Evolutionary conservation across 805 yeast species (phyloP), one percentile per base, ranked within the genome.

Genomic region (Candida nanaspora): DNA sequence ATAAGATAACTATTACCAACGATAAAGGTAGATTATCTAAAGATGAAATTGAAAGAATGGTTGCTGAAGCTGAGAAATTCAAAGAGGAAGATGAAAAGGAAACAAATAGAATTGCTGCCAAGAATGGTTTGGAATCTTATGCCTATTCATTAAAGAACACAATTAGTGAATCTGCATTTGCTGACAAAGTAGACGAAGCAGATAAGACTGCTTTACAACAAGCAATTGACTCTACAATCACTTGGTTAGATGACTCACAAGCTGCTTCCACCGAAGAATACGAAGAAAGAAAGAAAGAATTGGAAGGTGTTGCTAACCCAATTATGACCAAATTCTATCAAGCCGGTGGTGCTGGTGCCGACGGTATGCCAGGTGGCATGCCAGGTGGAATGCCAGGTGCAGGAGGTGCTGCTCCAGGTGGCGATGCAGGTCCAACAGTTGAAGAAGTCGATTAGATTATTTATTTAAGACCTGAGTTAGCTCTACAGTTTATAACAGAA

Each of bases 271-370:
- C 86, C 41, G 97, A 91, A 61, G 98, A 89, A 76, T 89, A 70
- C 67, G 76, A 80, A 59, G 96, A 87, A 70, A 84, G 78, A 75
- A 94, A 87, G 76, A 91, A 89, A 82, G 98, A 89, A 71, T 81
- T 89, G 59, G 98, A 91, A 76, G 83, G 78, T 54, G 77, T 82
- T 67, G 95, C 95, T 55, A 89, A 89, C 78, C 98, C 97, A 65
- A 86, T 88, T 70, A 82, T 91, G 88, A 79, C 87, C 66, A 88
- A 89, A 76, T 87, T 94, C 76, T 91, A 91, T 79, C 93, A 85
- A 66, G 88, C 81, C 51, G 95, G 88, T 63, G 95, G 88, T 66
- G 84, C 81, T 55, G 77, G 81, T 54, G 49, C 44, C 30, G 43
- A 14, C 2, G 64, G 67, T 53, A 69, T 63, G 46, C 68, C 63